Percentiles rank a stretch among this genome's conserved stretches.
Evolutionary conservation across 495 filamentous ascomycete genomes (phyloP).

Genomic region (Thozetella sp.): DNA sequence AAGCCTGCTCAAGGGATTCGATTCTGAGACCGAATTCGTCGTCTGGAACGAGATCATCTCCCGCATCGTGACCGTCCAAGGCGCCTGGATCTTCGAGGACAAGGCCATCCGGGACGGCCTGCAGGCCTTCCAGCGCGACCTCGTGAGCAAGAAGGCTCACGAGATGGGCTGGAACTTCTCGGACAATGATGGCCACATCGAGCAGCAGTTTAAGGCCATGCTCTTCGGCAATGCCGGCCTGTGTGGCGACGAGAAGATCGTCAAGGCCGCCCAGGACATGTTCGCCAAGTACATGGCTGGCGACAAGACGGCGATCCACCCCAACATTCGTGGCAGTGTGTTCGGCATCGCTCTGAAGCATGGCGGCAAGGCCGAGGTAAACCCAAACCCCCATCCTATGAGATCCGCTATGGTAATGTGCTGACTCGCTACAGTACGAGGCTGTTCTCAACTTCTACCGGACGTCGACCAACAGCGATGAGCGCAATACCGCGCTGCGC

Average conservation of each 20-base stretch:
- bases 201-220: constrained; percentile 82
- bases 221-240: constrained; percentile 68
- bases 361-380: constrained; percentile 72
- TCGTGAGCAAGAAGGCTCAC: constrained; percentile 78
- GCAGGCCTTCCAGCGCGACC: constrained; percentile 75
- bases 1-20: constrained; percentile 82
- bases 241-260: constrained; percentile 63
- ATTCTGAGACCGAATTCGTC: constrained; percentile 82
- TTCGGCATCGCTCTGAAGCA: constrained; percentile 73
- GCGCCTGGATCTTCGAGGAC: constrained; percentile 89
- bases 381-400: constrained; percentile 12
- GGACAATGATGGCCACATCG: constrained; percentile 80
- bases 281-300: constrained; percentile 69
- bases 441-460: constrained; percentile 79
- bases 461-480: constrained; percentile 84
- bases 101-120: constrained; percentile 70
- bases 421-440: constrained; percentile 61
- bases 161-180: constrained; percentile 87
- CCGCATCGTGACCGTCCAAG: constrained; percentile 72
- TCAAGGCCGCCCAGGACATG: constrained; percentile 70
- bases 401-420: constrained; percentile 2
- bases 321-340: constrained; percentile 70
- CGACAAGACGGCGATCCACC: constrained; percentile 71
- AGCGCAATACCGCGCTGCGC: constrained; percentile 94
- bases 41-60: constrained; percentile 92